phyloP scores from a whole-genome alignment of 2,329 filamentous ascomycete genomes.

The Podosphaera leucotricha region DNA sequence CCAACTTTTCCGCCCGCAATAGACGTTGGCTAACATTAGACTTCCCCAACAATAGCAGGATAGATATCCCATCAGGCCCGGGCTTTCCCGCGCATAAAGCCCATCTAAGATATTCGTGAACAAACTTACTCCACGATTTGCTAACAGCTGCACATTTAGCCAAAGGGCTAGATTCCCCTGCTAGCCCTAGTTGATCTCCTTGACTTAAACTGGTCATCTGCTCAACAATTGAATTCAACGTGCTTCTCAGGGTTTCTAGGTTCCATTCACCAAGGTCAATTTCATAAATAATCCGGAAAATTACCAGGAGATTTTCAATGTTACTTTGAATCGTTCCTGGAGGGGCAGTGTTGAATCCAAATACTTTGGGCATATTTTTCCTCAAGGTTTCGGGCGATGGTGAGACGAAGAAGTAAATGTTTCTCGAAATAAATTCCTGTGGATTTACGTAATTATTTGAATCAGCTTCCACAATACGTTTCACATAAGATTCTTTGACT shows the following conservation, averaged over 20 bases:
- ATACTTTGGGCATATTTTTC: background rate
- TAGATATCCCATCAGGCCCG: slow-evolving; percentile 28
- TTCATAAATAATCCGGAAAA: slow-evolving; percentile 4
- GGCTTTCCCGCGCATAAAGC: slow-evolving; percentile 26
- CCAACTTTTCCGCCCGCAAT: background rate
- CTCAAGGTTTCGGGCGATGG: slow-evolving; percentile 5
- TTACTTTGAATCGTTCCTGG: background rate
- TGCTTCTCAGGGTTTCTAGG: background rate
- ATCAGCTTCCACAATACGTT: slow-evolving; percentile 26
- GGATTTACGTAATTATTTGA: slow-evolving; percentile 33
- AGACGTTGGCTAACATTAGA: background rate
- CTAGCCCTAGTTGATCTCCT: background rate
- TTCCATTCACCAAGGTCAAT: slow-evolving; percentile 3
- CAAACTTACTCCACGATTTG: slow-evolving; percentile 19
- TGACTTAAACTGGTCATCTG: slow-evolving; percentile 1
- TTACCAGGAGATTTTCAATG: background rate
- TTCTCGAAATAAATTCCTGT: slow-evolving; percentile 28
- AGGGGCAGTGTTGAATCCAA: background rate
- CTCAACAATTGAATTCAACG: slow-evolving; percentile 2
- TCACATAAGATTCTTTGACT: slow-evolving; percentile 22
- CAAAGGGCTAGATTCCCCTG: background rate
- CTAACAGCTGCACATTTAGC: background rate
- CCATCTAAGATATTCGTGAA: slow-evolving; percentile 33
- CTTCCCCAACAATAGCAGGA: slow-evolving; percentile 19
- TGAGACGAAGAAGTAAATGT: slow-evolving; percentile 32